Evolutionary conservation across 345 rosid genomes (phyloP), one percentile per base, ranked within the genome.

Genomic region (Reutealis trisperma): DNA sequence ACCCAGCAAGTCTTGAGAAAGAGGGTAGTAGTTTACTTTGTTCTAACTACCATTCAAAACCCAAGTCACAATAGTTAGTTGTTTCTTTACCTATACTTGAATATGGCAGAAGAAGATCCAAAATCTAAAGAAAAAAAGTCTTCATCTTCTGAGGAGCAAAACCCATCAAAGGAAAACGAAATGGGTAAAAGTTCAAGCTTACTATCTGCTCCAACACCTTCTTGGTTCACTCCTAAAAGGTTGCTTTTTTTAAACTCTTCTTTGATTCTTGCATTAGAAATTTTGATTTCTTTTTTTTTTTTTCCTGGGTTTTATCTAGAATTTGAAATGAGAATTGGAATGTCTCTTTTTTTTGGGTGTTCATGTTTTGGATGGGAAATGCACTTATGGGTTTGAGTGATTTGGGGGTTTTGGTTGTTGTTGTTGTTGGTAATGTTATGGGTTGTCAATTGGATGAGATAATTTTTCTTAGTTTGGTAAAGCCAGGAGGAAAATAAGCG

Each of bases 151-250:
- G 54, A 10, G 54, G 15, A 61, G 64, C 32, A 19, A n/a, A 61
- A 6, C 25, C 25, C 64, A n/a, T 61, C 27, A 8, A 61, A n/a
- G 9, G 32, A 27, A n/a, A 61, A 0, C 0, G 19, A 27, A 19
- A 61, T 61, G 64, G 64, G 12, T n/a, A n/a, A 2, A 61, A 61
- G 32, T 61, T 61, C 64, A 27, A 61, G 19, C 25, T n/a, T 30
- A 21, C 21, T 61, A 12, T 21, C 64, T n/a, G 64, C 2, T 61
- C 64, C 64, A 2, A 4, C 64, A 27, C 64, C 64, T 61, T 61
- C 64, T 2, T 61, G 64, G 64, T 61, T 61, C 64, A 61, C 64
- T 61, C 64, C 64, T 61, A 61, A 61, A 61, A 61, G 64, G 64
- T 27, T 9, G 1, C 21, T 19, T 18, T 60, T 27, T 61, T 61